Percentiles rank a stretch among this genome's conserved stretches.
Conservation (phyloP, 1,284 basidiomycete genomes). For the Boletus nobilissimus region DNA sequence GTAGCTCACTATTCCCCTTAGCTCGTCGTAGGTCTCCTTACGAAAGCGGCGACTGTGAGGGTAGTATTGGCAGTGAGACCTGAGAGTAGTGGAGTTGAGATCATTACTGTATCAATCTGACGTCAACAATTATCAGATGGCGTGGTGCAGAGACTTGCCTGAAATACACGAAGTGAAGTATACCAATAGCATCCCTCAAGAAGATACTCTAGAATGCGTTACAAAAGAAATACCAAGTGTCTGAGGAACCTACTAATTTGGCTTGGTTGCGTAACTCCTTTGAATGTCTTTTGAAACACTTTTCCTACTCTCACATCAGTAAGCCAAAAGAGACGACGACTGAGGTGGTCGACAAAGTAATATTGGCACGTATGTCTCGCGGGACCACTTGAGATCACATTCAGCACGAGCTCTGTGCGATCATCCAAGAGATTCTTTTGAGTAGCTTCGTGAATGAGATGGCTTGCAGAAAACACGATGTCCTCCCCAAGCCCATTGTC, state of each 20-base stretch:
- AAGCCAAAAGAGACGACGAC: slow-evolving; percentile 3
- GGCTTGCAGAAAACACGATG: background rate
- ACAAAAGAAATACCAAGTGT: background rate
- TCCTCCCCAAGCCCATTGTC: background rate
- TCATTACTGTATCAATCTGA: background rate
- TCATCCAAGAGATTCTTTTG: background rate
- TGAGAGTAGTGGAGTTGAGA: background rate
- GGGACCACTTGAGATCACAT: background rate
- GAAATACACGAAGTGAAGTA: background rate
- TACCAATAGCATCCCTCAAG: slow-evolving; percentile 1
- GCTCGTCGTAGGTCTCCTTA: background rate
- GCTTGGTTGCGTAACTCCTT: background rate
- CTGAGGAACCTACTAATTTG: background rate
- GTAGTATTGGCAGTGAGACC: slow-evolving; percentile 6
- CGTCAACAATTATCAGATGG: background rate
- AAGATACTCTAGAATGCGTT: background rate
- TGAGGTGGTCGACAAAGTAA: background rate
- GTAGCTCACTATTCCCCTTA: slow-evolving; percentile 1
- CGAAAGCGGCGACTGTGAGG: background rate
- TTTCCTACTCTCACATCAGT: background rate
- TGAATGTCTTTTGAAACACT: background rate
- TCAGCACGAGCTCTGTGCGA: background rate
- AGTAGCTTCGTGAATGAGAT: background rate
- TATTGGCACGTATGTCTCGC: background rate
- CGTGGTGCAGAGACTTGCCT: background rate